These are phyloP conservation scores for Atractiella rhizophila DNA, from an alignment of 768 basidiomycete genomes.

Conservation along the genomic window DNA sequence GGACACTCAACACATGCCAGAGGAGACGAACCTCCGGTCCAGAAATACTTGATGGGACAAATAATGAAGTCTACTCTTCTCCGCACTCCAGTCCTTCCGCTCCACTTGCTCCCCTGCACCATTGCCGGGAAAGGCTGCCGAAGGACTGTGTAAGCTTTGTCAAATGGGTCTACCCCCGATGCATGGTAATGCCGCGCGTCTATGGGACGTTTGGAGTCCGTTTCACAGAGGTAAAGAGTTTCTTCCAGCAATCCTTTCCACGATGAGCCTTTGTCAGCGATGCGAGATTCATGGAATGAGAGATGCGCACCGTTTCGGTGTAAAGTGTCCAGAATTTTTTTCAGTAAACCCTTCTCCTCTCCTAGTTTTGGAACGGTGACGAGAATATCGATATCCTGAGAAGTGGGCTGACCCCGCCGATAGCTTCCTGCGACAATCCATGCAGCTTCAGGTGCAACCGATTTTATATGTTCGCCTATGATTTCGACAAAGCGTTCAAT, in stretches of 20 bases:
- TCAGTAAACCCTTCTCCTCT: slow-evolving; percentile 38
- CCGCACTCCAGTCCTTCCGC: slow-evolving; percentile 6
- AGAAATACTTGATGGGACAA: slow-evolving; percentile 48
- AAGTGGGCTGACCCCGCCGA: slow-evolving; percentile 52
- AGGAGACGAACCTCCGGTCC: slow-evolving; percentile 77
- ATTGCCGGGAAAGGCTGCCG: slow-evolving; percentile 27
- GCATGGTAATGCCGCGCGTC: slow-evolving; percentile 4
- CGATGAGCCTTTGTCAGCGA: no score
- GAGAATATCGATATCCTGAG: slow-evolving; percentile 72
- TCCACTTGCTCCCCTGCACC: slow-evolving; percentile 13
- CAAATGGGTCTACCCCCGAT: slow-evolving; percentile 39
- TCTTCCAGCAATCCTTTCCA: no score
- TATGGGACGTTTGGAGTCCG: slow-evolving; percentile 2
- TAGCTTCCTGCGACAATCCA: slow-evolving; percentile 29
- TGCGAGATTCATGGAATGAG: no score
- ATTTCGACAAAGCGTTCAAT: slow-evolving; percentile 48
- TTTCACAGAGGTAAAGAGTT: not conserved
- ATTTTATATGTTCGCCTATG: slow-evolving; percentile 41
- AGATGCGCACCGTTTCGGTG: slow-evolving; percentile 29
- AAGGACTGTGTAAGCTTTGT: slow-evolving; percentile 64
- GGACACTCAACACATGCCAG: not conserved
- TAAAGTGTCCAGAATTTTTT: slow-evolving; percentile 34
- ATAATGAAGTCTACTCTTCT: slow-evolving; percentile 66
- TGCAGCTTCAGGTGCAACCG: slow-evolving; percentile 21
- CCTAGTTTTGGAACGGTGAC: slow-evolving; percentile 40